phyloP scores from a whole-genome alignment of 495 filamentous ascomycete species.

The Aspergillus haitiensis region DNA sequence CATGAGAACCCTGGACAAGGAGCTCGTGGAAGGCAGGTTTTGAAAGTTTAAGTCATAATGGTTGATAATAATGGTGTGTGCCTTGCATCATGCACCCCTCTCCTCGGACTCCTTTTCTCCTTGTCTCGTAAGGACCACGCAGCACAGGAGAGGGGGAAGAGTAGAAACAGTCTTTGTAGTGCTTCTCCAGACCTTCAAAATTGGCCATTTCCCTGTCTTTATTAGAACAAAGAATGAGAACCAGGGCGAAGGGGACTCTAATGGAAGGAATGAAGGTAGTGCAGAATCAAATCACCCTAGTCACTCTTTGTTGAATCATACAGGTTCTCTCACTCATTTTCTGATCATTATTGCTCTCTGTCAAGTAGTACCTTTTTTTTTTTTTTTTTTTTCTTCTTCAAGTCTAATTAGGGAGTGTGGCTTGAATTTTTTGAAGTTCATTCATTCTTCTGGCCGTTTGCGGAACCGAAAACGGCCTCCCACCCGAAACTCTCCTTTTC shows the following conservation, averaged over 20 bases:
- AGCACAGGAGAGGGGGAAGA: conserved; percentile 14
- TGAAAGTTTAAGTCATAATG: neutral
- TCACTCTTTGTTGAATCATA: conserved; percentile 17
- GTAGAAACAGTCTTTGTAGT: conserved; percentile 3
- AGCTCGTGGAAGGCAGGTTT: conserved; percentile 14
- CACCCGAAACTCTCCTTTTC: conserved; percentile 14
- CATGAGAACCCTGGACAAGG: conserved; percentile 14
- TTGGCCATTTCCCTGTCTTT: conserved; percentile 18
- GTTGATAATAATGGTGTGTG: conserved; percentile 9
- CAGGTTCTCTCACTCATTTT: conserved; percentile 10
- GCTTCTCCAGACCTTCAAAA: conserved; percentile 20
- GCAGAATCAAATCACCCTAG: conserved; percentile 1
- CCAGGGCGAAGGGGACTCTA: conserved; percentile 16
- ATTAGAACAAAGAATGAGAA: conserved; percentile 17
- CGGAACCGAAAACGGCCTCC: conserved; percentile 12
- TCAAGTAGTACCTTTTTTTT: neutral
- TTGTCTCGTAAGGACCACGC: conserved; percentile 31
- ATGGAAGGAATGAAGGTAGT: conserved; percentile 21
- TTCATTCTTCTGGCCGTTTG: conserved; percentile 17
- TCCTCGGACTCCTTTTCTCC: conserved; percentile 16
- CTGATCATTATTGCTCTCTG: neutral
- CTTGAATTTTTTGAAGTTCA: conserved; percentile 10
- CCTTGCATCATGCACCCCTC: conserved; percentile 26
- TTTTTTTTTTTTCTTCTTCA: conserved; percentile 8
- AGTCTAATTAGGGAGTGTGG: neutral